phyloP scores from a whole-genome alignment of 2,329 filamentous ascomycete species.

The Atkinsonella texensis region DNA sequence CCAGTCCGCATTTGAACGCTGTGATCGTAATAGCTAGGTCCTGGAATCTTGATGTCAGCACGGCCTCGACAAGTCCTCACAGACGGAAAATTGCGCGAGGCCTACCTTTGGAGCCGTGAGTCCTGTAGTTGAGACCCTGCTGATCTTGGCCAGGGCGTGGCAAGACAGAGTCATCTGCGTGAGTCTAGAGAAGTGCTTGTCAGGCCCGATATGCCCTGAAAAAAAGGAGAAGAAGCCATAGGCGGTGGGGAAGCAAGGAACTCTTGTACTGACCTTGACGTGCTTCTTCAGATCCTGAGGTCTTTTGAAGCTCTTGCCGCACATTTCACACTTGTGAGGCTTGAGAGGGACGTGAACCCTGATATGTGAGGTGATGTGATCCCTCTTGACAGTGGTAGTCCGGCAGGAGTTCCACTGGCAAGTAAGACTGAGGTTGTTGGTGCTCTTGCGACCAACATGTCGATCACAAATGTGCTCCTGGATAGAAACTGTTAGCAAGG shows the following conservation, averaged over 20 bases:
- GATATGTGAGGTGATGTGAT: slow-evolving; percentile 98
- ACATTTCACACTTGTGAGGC: slow-evolving; percentile 98
- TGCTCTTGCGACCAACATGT: slow-evolving; percentile 97
- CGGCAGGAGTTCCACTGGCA: slow-evolving; percentile 96
- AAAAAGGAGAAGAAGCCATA: neutral
- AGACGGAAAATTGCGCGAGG: slow-evolving; percentile 8
- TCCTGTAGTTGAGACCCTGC: slow-evolving; percentile 42
- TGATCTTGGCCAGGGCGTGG: slow-evolving; percentile 41
- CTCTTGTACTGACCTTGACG: slow-evolving; percentile 54
- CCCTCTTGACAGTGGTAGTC: slow-evolving; percentile 94
- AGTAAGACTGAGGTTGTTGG: slow-evolving; percentile 94
- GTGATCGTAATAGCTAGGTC: slow-evolving; percentile 52
- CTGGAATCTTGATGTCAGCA: slow-evolving; percentile 23
- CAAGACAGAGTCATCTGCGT: slow-evolving; percentile 84
- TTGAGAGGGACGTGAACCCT: slow-evolving; percentile 97
- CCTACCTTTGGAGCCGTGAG: slow-evolving; percentile 41
- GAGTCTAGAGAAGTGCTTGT: slow-evolving; percentile 42
- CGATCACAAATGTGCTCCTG: slow-evolving; percentile 97
- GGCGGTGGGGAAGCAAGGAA: neutral
- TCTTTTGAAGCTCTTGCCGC: slow-evolving; percentile 97
- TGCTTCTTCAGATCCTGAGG: slow-evolving; percentile 99
- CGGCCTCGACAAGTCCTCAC: neutral
- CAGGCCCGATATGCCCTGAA: neutral
- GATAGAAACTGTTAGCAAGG: neutral
- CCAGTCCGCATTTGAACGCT: slow-evolving; percentile 50